Conservation (phyloP, 352 stramenopile genomes). For the Globisporangium parvum region DNA sequence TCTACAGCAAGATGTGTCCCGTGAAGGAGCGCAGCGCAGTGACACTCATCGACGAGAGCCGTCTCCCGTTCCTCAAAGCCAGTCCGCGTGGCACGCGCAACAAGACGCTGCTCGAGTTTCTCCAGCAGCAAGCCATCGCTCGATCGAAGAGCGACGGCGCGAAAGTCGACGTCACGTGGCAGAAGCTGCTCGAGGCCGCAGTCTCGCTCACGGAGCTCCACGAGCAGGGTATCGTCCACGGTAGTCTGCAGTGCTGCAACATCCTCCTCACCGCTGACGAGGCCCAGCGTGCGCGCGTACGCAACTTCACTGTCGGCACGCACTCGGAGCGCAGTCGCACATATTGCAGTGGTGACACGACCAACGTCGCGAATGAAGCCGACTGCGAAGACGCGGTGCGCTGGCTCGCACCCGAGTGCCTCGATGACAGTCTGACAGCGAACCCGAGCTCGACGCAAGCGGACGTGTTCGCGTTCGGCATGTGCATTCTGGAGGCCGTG, state of each 20-base stretch:
- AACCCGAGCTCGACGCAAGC: not conserved
- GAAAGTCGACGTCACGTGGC: conserved; percentile 8
- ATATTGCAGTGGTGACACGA: not conserved
- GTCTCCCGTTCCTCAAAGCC: conserved; percentile 5
- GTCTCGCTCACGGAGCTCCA: conserved; percentile 9
- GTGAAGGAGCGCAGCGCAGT: not conserved
- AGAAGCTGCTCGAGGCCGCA: conserved; percentile 10
- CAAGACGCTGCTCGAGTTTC: conserved; percentile 9
- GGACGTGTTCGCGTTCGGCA: conserved; percentile 8
- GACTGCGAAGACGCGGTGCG: conserved; percentile 4
- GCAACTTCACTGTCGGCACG: conserved; percentile 5
- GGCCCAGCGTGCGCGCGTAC: conserved; percentile 7
- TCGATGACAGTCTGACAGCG: not conserved
- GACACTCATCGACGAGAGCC: conserved; percentile 9
- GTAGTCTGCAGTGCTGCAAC: conserved; percentile 9
- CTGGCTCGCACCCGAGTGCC: conserved; percentile 10
- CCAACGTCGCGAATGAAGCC: not conserved
- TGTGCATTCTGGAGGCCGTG: conserved; percentile 11
- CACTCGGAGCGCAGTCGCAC: no score
- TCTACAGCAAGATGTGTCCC: not conserved
- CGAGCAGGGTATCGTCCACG: conserved; percentile 8
- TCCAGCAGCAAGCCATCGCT: not conserved
- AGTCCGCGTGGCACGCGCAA: not conserved
- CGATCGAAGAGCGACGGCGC: not conserved
- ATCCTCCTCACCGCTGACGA: conserved; percentile 13